A percentile compares a stretch with the other conserved stretches of the same genome.
These are phyloP conservation scores for Alternaria brassicicola DNA, from an alignment of 2,329 filamentous ascomycete species.

Conservation along the genomic window DNA sequence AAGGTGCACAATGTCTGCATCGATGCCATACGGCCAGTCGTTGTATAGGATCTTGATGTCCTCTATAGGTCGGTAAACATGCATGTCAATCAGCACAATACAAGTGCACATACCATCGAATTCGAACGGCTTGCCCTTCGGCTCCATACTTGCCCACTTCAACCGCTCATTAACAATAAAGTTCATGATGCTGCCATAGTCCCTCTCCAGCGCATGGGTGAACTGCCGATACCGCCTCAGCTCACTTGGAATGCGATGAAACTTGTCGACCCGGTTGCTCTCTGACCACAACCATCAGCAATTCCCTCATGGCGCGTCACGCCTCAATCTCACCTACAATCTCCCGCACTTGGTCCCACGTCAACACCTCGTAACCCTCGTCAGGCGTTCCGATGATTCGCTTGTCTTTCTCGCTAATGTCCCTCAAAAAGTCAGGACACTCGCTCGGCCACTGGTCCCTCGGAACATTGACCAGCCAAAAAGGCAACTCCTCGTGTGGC, in stretches of 20 bases:
- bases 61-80: constrained; percentile 42
- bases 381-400: constrained; percentile 74
- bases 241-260: constrained; percentile 77
- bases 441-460: constrained; percentile 63
- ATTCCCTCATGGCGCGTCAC: constrained; percentile 2
- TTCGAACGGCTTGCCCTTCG: constrained; percentile 52
- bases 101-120: constrained; percentile 25
- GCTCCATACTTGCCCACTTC: constrained; percentile 64
- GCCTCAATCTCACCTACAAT: constrained; percentile 53
- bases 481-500: constrained; percentile 57
- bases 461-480: constrained; percentile 85
- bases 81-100: neutral
- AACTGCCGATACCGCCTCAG: constrained; percentile 79
- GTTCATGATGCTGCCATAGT: constrained; percentile 77
- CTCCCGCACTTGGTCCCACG: constrained; percentile 72
- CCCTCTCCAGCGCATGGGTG: constrained; percentile 65
- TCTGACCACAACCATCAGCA: constrained; percentile 41
- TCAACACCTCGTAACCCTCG: constrained; percentile 64
- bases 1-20: constrained; percentile 77
- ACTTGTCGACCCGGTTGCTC: constrained; percentile 73
- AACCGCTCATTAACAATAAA: constrained; percentile 76
- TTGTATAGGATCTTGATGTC: constrained; percentile 82
- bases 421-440: constrained; percentile 74
- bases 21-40: constrained; percentile 93
- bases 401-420: constrained; percentile 70